Conservation (phyloP, 768 basidiomycete genomes). For the Butyriboletus loyo region DNA sequence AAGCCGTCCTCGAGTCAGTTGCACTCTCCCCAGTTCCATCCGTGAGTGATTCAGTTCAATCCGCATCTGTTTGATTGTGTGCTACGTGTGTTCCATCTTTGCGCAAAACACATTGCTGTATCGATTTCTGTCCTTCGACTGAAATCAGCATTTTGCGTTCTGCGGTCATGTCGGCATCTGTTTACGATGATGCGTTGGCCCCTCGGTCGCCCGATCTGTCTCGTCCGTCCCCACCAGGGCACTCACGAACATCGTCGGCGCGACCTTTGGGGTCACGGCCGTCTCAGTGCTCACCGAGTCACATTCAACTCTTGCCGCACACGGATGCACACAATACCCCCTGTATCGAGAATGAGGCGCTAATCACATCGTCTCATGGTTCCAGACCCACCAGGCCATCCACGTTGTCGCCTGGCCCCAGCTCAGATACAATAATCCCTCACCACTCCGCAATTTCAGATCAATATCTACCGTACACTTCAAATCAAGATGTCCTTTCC, state of each 20-base stretch:
- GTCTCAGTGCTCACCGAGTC: constrained; percentile 26
- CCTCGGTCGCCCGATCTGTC: constrained; percentile 32
- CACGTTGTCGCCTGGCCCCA: constrained; percentile 45
- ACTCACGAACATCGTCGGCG: constrained; percentile 32
- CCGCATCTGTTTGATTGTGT: constrained; percentile 26
- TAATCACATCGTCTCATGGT: constrained; percentile 39
- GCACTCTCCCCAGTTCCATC: constrained; percentile 11
- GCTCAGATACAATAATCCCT: constrained; percentile 22
- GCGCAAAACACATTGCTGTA: constrained; percentile 14
- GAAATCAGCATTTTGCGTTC: constrained; percentile 22
- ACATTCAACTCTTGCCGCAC: constrained; percentile 13
- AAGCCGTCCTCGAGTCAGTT: constrained; percentile 16
- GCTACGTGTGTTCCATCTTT: constrained; percentile 28
- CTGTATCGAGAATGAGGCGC: constrained; percentile 42
- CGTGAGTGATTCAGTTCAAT: constrained; percentile 31
- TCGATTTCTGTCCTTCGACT: constrained; percentile 31
- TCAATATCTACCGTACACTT: constrained; percentile 34
- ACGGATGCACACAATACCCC: constrained; percentile 24
- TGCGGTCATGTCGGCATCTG: constrained; percentile 15
- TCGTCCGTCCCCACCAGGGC: constrained; percentile 29
- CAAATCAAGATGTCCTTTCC: constrained; percentile 45
- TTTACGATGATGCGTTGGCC: constrained; percentile 16
- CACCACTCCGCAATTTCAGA: constrained; percentile 48
- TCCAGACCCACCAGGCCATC: constrained; percentile 55
- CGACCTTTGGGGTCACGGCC: constrained; percentile 18